Conservation (phyloP, 495 filamentous ascomycete species). For the Durotheca rogersii region DNA sequence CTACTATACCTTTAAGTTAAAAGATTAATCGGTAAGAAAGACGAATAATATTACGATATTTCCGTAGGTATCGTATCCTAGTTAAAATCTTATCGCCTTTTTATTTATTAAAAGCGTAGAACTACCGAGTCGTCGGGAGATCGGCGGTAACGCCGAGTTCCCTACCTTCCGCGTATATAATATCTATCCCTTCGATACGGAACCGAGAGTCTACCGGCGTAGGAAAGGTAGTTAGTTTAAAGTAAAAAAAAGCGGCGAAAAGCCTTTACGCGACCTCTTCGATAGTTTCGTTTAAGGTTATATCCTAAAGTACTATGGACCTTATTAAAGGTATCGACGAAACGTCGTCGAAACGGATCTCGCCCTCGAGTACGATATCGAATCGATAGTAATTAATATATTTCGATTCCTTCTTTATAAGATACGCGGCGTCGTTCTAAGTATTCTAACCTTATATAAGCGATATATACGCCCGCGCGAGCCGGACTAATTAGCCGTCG, state of each 20-base stretch:
- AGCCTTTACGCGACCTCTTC: constrained; percentile 4
- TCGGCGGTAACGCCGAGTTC: background rate
- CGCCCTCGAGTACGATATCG: constrained; percentile 3
- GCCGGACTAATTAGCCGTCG: too few species aligned
- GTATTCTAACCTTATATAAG: too few species aligned
- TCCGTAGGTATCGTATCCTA: background rate
- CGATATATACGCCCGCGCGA: too few species aligned
- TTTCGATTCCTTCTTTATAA: constrained; percentile 1
- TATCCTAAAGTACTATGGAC: background rate
- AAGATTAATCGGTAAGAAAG: constrained; percentile 1
- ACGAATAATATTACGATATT: constrained; percentile 2
- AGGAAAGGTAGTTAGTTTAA: constrained; percentile 2
- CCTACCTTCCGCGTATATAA: constrained; percentile 2
- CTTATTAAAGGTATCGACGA: constrained; percentile 4
- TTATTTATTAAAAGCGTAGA: constrained; percentile 1
- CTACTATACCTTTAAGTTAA: background rate
- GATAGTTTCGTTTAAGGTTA: background rate
- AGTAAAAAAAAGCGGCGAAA: constrained; percentile 7
- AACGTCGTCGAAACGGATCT: constrained; percentile 2
- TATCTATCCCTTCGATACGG: background rate
- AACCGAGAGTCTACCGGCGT: background rate
- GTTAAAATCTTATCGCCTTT: too few species aligned
- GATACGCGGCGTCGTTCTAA: constrained; percentile 2
- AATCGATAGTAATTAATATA: constrained; percentile 3
- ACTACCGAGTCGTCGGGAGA: background rate